Evolutionary conservation across 345 rosid species (phyloP), one percentile per base, ranked within the genome.

Genomic region (Hypericum androsaemum): DNA sequence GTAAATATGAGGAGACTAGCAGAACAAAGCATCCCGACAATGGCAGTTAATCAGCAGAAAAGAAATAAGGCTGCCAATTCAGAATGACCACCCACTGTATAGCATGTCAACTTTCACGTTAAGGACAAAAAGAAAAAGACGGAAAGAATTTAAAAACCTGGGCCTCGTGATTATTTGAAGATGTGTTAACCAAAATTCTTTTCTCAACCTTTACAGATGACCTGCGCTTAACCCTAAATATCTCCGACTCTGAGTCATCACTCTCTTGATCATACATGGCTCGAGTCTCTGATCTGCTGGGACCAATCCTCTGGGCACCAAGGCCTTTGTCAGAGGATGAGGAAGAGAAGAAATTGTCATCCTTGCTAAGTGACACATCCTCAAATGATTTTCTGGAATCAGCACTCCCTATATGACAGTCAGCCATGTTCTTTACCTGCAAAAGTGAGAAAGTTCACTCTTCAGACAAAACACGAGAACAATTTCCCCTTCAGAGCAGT

Each of bases 201-300:
- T 73, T 82, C 51, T 79, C 88, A 46, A 64, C 59, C 74, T 86
- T 94, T 60, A 64, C 2, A 8, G 79, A 77, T 22, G 94, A 74
- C n/a, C 92, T 87, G 0, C 99, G 92, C 71, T 88, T 94, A 53
- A 94, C 99, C 71, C 95, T 72, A 67, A 94, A 88, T 65, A 78
- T 63, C 73, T 78, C 95, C 0, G 78, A 73, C 57, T 88, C 99
- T 56, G 97, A 88, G 69, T 81, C 94, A 52, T 94, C 99, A 69
- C 82, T 73, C 45, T 71, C 73, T 43, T 77, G 78, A 54, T 80
- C 82, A 43, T 43, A 37, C 1, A 41, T 12, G 47, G 60, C 62
- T 57, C 70, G 63, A 59, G 42, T 57, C 14, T 56, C 70, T 51
- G 74, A 57, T 55, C 66, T 61, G 37, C 37, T 66, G 58, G 47